A percentile compares a stretch with the other conserved stretches of the same genome.
Evolutionary conservation across 2,329 filamentous ascomycete genomes (phyloP).

Genomic region (Nannizzia gypsea): DNA sequence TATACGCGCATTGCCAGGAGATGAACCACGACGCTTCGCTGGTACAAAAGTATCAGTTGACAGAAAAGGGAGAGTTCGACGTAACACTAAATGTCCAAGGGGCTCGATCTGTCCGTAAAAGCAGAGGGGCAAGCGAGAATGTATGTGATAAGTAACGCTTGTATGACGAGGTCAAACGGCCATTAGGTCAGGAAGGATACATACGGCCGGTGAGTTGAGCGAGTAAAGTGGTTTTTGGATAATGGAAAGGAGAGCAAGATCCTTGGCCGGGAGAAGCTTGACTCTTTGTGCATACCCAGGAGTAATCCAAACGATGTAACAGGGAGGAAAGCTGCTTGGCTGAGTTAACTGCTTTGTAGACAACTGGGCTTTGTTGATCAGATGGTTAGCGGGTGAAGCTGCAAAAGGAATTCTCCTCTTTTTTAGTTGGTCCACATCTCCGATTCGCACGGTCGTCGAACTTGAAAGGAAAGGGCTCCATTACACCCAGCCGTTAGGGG

Average conservation of each 20-base stretch:
- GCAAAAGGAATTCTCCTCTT: constrained; percentile 1
- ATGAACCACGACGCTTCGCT: not conserved
- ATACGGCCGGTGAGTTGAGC: not conserved
- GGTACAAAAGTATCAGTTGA: not conserved
- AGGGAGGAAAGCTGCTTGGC: not conserved
- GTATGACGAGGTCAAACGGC: constrained; percentile 1
- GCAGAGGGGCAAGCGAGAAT: not conserved
- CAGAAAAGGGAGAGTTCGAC: not conserved
- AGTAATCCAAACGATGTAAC: not conserved
- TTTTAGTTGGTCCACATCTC: not conserved
- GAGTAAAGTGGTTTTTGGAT: not conserved
- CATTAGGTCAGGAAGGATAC: not conserved
- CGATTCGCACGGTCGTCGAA: not conserved
- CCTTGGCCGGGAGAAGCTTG: not conserved
- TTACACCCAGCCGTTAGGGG: not conserved
- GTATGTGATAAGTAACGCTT: not conserved
- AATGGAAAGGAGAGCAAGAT: not conserved
- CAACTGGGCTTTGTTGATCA: not conserved
- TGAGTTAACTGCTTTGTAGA: not conserved
- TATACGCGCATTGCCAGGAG: not conserved
- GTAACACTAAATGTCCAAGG: not conserved
- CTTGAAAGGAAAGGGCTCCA: not conserved
- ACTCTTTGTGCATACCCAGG: not conserved
- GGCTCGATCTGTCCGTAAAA: not conserved
- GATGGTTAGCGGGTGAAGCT: not conserved